Conservation (phyloP, 139 green algal species). For the Coelastrella sp. region DNA sequence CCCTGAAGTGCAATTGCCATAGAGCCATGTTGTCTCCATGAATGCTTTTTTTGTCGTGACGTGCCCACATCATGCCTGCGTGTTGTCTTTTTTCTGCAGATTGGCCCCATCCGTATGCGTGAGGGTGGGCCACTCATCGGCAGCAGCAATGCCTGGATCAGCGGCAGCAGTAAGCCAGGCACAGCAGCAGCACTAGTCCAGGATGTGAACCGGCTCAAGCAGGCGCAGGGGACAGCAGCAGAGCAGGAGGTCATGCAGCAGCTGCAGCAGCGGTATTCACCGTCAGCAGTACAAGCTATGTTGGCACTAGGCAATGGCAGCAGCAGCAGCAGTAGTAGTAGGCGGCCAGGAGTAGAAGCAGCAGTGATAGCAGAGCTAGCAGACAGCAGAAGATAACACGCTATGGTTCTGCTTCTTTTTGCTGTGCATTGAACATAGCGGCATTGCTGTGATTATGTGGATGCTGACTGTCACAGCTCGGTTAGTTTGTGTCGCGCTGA, state of each 20-base stretch:
- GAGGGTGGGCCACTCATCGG: not conserved
- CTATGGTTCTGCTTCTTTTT: too few species aligned
- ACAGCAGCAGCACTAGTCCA: slow-evolving; percentile 7
- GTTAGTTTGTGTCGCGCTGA: too few species aligned
- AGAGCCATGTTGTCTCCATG: too few species aligned
- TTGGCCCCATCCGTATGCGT: not conserved
- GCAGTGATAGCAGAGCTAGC: not conserved
- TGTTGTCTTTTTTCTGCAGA: too few species aligned
- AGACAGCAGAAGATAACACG: too few species aligned
- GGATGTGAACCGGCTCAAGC: slow-evolving; percentile 1
- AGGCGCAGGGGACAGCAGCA: slow-evolving; percentile 38
- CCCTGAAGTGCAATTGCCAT: too few species aligned
- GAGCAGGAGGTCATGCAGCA: slow-evolving; percentile 34
- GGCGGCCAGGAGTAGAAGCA: not conserved
- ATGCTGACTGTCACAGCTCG: too few species aligned
- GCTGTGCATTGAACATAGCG: too few species aligned
- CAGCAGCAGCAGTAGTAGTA: slow-evolving; percentile 10
- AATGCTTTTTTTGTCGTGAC: too few species aligned
- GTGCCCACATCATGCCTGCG: too few species aligned
- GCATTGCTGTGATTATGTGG: too few species aligned
- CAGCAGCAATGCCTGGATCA: slow-evolving; percentile 30
- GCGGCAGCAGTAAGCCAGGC: not conserved
- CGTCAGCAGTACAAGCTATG: slow-evolving; percentile 36
- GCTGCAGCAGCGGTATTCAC: slow-evolving; percentile 45
- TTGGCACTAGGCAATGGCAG: not conserved